These are phyloP conservation scores for Steccherinum ochraceum DNA, from an alignment of 768 basidiomycete genomes.

Conservation along the genomic window DNA sequence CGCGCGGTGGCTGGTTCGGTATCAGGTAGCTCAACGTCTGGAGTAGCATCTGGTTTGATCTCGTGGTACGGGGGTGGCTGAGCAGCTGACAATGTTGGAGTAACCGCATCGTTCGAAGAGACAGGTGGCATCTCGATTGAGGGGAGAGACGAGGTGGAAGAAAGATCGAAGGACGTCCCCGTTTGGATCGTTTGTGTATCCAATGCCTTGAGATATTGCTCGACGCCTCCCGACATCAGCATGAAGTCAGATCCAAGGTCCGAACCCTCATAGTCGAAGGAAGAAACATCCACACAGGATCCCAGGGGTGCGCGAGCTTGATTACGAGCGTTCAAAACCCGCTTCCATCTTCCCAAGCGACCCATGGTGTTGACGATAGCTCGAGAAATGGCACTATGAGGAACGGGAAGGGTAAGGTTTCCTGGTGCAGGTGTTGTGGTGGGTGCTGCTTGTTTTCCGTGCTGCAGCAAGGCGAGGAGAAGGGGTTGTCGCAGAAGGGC, in stretches of 20 bases:
- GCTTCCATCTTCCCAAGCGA: constrained; percentile 74
- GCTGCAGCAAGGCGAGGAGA: constrained; percentile 43
- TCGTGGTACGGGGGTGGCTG: not conserved
- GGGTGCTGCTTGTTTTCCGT: constrained; percentile 33
- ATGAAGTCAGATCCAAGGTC: constrained; percentile 52
- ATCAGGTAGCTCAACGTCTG: not conserved
- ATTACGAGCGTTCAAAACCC: constrained; percentile 55
- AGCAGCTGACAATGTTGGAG: not conserved
- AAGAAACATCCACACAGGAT: constrained; percentile 48
- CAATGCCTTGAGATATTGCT: constrained; percentile 58
- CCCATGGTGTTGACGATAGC: constrained; percentile 80
- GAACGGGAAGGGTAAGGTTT: constrained; percentile 33
- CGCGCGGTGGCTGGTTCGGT: not conserved
- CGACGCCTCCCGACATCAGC: constrained; percentile 54
- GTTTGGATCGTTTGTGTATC: constrained; percentile 24
- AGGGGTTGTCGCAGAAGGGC: constrained; percentile 61
- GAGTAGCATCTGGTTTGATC: not conserved
- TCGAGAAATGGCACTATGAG: constrained; percentile 62
- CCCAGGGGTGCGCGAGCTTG: constrained; percentile 28
- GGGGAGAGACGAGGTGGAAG: constrained; percentile 1
- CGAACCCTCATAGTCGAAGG: constrained; percentile 63
- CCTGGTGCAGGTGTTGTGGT: constrained; percentile 27
- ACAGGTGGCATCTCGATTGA: constrained; percentile 5
- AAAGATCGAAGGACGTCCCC: constrained; percentile 6
- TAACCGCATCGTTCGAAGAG: constrained; percentile 3